These are phyloP conservation scores for Cochlearia excelsa DNA, from an alignment of 345 rosid species.

Conservation along the genomic window DNA sequence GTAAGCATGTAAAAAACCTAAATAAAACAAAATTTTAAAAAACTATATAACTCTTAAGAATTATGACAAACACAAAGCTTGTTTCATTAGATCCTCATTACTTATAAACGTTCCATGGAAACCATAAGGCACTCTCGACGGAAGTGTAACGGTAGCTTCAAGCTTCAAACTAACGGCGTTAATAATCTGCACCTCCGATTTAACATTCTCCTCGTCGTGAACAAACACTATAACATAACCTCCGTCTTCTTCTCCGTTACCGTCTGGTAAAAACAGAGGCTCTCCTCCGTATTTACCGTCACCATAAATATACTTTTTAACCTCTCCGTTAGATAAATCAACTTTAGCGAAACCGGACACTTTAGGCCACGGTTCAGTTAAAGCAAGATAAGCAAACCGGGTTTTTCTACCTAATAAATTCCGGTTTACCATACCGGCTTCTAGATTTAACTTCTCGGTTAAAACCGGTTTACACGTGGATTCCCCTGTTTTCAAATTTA, in stretches of 20 bases:
- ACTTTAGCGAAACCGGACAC: conserved; percentile 86
- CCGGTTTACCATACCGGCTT: conserved; percentile 88
- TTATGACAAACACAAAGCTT: conserved; percentile 38
- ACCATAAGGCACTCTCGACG: conserved; percentile 85
- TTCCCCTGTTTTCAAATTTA: conserved; percentile 62
- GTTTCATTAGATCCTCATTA: conserved; percentile 47
- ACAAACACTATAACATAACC: conserved; percentile 63
- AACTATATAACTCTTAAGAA: background rate
- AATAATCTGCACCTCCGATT: conserved; percentile 61
- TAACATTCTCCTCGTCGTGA: conserved; percentile 66
- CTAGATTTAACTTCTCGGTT: conserved; percentile 57
- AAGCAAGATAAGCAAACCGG: conserved; percentile 58
- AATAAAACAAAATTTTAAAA: no score
- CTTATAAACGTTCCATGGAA: conserved; percentile 74
- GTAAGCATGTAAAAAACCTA: no score
- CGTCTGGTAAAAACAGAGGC: conserved; percentile 58
- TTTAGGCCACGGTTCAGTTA: conserved; percentile 88
- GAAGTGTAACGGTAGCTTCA: conserved; percentile 63
- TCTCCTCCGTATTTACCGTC: conserved; percentile 65
- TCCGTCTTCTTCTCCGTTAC: conserved; percentile 38
- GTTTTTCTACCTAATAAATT: conserved; percentile 67
- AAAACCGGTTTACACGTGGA: conserved; percentile 59
- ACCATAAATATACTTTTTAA: conserved; percentile 53
- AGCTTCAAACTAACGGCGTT: conserved; percentile 51
- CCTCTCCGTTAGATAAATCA: conserved; percentile 55